Percentiles rank a stretch among this genome's conserved stretches.
Evolutionary conservation across 1,284 basidiomycete species (phyloP).

Genomic region (Inonotus obliquus): DNA sequence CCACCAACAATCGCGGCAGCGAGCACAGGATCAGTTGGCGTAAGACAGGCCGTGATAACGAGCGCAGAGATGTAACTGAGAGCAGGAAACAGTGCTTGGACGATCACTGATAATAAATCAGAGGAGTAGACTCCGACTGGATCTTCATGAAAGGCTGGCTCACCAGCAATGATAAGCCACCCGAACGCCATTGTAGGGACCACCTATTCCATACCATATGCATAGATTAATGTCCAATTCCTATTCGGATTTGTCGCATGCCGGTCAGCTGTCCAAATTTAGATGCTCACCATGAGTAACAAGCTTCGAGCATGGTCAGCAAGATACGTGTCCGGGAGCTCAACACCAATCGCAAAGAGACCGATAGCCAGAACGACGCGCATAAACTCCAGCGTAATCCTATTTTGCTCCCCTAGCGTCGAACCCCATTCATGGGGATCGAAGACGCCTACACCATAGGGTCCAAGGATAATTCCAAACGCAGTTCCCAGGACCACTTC

Average conservation of each 20-base stretch:
- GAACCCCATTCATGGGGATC: slow-evolving; percentile 75
- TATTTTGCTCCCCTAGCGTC: slow-evolving; percentile 33
- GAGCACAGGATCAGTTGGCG: slow-evolving; percentile 90
- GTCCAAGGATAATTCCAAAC: slow-evolving; percentile 72
- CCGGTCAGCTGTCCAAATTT: slow-evolving; percentile 61
- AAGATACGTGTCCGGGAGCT: slow-evolving; percentile 66
- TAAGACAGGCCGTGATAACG: slow-evolving; percentile 85
- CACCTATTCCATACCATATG: slow-evolving; percentile 26
- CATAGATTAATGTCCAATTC: not conserved
- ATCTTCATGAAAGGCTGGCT: slow-evolving; percentile 15
- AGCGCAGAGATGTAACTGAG: slow-evolving; percentile 71
- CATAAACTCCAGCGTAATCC: slow-evolving; percentile 76
- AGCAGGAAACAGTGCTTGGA: slow-evolving; percentile 9
- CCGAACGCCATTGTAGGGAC: slow-evolving; percentile 78
- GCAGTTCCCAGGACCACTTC: slow-evolving; percentile 89
- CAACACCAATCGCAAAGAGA: slow-evolving; percentile 71
- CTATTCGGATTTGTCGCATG: not conserved
- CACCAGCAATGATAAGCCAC: slow-evolving; percentile 64
- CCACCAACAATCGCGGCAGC: slow-evolving; percentile 53
- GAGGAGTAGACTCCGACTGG: not conserved
- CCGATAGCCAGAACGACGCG: slow-evolving; percentile 68
- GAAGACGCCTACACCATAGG: slow-evolving; percentile 72
- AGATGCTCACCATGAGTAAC: slow-evolving; percentile 40
- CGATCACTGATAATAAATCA: not conserved
- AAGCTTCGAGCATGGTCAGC: slow-evolving; percentile 57